Base-by-base conservation (phyloP, 1,284 basidiomycete genomes). In the Ustilago bromivora region DNA sequence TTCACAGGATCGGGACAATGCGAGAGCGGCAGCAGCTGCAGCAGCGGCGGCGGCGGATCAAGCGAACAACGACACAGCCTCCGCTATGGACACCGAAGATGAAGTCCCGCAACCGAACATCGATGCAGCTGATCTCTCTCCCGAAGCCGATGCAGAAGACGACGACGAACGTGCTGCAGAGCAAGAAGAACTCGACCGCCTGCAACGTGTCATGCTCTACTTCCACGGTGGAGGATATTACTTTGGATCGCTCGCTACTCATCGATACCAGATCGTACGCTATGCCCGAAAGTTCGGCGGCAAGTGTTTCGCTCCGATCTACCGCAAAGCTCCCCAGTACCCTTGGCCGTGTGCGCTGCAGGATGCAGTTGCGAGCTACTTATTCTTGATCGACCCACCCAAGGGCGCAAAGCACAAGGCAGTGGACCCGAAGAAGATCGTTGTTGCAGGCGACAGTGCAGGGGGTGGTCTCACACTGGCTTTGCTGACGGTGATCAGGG, bases 261-360 rank as follows among this genome's bases (percentile, higher is more conserved):
- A 89, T 69, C 86, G 87, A 12, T 87, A 87, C 58, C 84, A 86
- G 70, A 85, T 88, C 41, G 82, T 86, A 28, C 81, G 87, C 5
- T 86, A 86, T 41, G 85, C 87, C 1, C 83, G 87, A 64, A 87
- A 88, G 71, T 85, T 88, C 56, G 85, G 84, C 11, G 87, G 86
- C 8, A 79, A 86, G 11, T 87, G 86, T 0, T 87, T 88, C 36
- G 84, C 87, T 2, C 82, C 84, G 12, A 81, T 84, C 70, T 87
- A 87, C 65, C 82, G 86, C 31, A 83, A 84, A 62, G 83, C 84
- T 12, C 84, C 84, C 2, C 77, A 83, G 43, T 84, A 81, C 23
- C 96, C 96, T 0, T 99, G 98, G 87, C 96, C 96, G 0, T 98
- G 96, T 80, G 94, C 93, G 0, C 87, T 98, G 15, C 94, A 96